These are phyloP conservation scores for Fusarium concolor DNA, from an alignment of 2,329 filamentous ascomycete genomes.

Conservation along the genomic window DNA sequence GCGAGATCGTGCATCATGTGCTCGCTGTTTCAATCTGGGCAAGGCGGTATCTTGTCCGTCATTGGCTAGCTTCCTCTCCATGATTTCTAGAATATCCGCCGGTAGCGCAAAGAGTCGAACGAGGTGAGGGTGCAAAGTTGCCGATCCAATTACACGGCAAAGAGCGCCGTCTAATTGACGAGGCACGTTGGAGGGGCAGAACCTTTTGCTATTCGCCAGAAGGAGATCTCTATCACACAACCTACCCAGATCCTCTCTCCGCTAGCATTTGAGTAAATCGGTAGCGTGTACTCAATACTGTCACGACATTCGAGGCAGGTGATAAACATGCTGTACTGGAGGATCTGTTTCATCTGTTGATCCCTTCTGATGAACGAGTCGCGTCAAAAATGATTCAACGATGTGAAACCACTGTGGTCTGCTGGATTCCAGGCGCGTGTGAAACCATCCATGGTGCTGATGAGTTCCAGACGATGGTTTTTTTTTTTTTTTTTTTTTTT, in stretches of 20 bases:
- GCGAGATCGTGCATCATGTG: slow-evolving; percentile 43
- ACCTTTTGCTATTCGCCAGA: slow-evolving; percentile 35
- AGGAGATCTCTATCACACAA: slow-evolving; percentile 38
- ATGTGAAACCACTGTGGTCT: slow-evolving; percentile 9
- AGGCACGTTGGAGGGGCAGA: slow-evolving; percentile 30
- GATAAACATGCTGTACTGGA: slow-evolving; percentile 22
- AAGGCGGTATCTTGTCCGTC: slow-evolving; percentile 26
- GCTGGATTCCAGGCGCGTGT: neutral
- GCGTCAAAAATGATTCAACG: slow-evolving; percentile 17
- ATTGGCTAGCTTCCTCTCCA: slow-evolving; percentile 43
- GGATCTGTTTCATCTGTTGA: slow-evolving; percentile 23
- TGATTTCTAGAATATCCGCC: slow-evolving; percentile 52
- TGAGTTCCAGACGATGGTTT: slow-evolving; percentile 13
- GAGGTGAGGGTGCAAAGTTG: slow-evolving; percentile 37
- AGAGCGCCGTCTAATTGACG: slow-evolving; percentile 28
- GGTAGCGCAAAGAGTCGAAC: slow-evolving; percentile 47
- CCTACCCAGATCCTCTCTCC: slow-evolving; percentile 33
- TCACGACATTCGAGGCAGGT: slow-evolving; percentile 30
- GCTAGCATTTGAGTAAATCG: slow-evolving; percentile 37
- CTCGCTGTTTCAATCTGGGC: slow-evolving; percentile 34
- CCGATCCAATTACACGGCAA: slow-evolving; percentile 32
- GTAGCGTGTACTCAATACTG: slow-evolving; percentile 27
- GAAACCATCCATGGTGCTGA: slow-evolving; percentile 8
- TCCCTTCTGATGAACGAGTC: slow-evolving; percentile 9
- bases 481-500: too few relatives aligned